Evolutionary conservation across 2,329 filamentous ascomycete species (phyloP).

Genomic region (Colletotrichum filicis): DNA sequence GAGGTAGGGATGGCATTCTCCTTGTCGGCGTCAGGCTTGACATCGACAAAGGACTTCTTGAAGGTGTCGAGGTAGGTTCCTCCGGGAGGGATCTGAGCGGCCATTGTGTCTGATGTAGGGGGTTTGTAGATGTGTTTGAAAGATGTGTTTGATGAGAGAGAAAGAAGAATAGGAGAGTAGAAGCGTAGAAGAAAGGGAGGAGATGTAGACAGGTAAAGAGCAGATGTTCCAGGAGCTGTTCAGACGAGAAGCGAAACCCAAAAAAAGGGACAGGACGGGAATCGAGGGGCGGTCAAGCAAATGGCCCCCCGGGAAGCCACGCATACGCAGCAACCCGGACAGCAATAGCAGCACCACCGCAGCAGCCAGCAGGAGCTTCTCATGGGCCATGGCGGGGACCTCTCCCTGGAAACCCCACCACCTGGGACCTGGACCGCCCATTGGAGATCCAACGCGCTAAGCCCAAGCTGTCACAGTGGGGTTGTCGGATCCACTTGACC

Average conservation of each 20-base stretch:
- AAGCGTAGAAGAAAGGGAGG: not conserved
- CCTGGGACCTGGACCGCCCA: not conserved
- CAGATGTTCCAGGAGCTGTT: slow-evolving; percentile 20
- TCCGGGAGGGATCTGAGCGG: slow-evolving; percentile 67
- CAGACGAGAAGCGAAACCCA: not conserved
- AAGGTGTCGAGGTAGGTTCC: slow-evolving; percentile 88
- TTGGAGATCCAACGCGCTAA: slow-evolving; percentile 1
- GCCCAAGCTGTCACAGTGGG: slow-evolving; percentile 13
- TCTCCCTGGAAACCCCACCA: slow-evolving; percentile 2
- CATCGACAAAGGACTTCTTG: slow-evolving; percentile 85
- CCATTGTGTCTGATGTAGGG: slow-evolving; percentile 55
- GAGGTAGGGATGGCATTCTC: slow-evolving; percentile 83
- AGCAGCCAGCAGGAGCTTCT: not conserved
- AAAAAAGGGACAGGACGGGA: not conserved
- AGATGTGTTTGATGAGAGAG: not conserved
- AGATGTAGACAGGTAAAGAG: not conserved
- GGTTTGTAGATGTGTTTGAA: slow-evolving; percentile 9
- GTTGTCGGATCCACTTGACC: not conserved
- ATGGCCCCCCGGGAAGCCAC: slow-evolving; percentile 7
- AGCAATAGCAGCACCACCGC: not conserved
- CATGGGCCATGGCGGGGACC: slow-evolving; percentile 6
- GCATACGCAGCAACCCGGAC: slow-evolving; percentile 6
- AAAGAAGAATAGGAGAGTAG: not conserved
- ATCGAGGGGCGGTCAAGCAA: slow-evolving; percentile 35
- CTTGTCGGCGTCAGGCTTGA: slow-evolving; percentile 78